These are phyloP conservation scores for Hypoxylon sp. DNA, from an alignment of 2,329 filamentous ascomycete species.

Conservation along the genomic window DNA sequence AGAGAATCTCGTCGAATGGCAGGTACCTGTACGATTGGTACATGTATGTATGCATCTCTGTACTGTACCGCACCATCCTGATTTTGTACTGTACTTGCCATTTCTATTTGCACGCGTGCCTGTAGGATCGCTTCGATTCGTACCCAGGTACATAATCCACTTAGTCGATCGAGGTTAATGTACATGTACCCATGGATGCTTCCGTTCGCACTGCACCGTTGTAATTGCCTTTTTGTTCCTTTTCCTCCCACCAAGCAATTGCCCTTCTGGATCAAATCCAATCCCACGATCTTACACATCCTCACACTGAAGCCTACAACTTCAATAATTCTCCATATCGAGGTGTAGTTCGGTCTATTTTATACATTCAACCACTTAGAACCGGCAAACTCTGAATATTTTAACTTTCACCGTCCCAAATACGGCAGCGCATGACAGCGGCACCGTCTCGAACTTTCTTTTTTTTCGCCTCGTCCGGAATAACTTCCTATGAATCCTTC, in stretches of 20 bases:
- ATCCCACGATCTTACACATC: conserved; percentile 36
- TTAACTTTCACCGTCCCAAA: conserved; percentile 14
- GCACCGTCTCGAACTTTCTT: conserved; percentile 15
- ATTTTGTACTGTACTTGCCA: conserved; percentile 34
- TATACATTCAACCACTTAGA: conserved; percentile 9
- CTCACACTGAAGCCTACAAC: conserved; percentile 10
- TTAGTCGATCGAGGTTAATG: conserved; percentile 24
- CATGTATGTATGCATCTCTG: neutral
- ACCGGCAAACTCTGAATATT: conserved; percentile 17
- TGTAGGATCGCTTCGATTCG: conserved; percentile 18
- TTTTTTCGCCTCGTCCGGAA: conserved; percentile 27
- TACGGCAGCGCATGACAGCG: conserved; percentile 32
- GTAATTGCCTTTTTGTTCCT: conserved; percentile 35
- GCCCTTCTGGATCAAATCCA: conserved; percentile 37
- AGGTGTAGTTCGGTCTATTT: conserved; percentile 19
- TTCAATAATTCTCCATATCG: conserved; percentile 17
- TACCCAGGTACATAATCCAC: conserved; percentile 35
- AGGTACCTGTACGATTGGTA: neutral
- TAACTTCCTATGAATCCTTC: conserved; percentile 41
- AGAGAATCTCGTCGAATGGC: too few species aligned
- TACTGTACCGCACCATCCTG: conserved; percentile 6
- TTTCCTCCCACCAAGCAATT: conserved; percentile 43
- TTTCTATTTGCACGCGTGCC: conserved; percentile 25
- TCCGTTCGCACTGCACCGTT: conserved; percentile 32
- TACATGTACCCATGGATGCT: conserved; percentile 29